Base-by-base conservation (phyloP, 352 stramenopile genomes). In the Phytophthora pseudosyringae region DNA sequence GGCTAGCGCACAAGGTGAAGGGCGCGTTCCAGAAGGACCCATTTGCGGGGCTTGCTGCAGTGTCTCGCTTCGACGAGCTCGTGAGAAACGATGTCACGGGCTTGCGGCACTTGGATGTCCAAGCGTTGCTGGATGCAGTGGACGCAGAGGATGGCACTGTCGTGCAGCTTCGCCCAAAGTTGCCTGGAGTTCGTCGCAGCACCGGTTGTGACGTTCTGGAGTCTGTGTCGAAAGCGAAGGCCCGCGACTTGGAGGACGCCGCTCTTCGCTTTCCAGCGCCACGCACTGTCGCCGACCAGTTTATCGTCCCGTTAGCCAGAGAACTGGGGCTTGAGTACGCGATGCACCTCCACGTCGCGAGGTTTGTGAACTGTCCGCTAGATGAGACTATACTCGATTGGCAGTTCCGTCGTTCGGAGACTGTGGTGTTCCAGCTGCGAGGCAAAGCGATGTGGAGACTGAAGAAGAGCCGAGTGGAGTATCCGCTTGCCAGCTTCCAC, bases 371-470 rank as follows among this genome's bases (percentile, higher is more conserved):
- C 48, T 73, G 56, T 18, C 68, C 59, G 28, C 26, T 41, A 50
- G 39, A 46, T 3, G 32, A 15, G 11, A 13, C 33, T 5, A 31
- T 60, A 52, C n/a, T 70, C 4, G 60, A 76, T 9, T 90, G 78
- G 81, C 80, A 69, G n/a, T 81, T 81, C 33, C 69, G 76, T 33
- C 63, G 56, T 12, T 58, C 38, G 0, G 69, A 89, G 43, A 71
- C 25, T 1, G 69, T 92, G 35, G 51, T 84, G 3, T 66, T 92
- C 12, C 64, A 73, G 12, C 54, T 89, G 4, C 49, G 40, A 3
- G 83, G 81, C 0, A 77, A 73, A 1, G 32, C 55, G 1, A 1
- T 55, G 25, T 86, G 75, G 73, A 76, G 64, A 39, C 35, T 63
- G 3, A 71, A 75, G 41, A 39, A 32, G 16, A 50, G 45, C 3